Evolutionary conservation across 116 monocot genomes (phyloP).

Genomic region (Dioscorea cayenensis): DNA sequence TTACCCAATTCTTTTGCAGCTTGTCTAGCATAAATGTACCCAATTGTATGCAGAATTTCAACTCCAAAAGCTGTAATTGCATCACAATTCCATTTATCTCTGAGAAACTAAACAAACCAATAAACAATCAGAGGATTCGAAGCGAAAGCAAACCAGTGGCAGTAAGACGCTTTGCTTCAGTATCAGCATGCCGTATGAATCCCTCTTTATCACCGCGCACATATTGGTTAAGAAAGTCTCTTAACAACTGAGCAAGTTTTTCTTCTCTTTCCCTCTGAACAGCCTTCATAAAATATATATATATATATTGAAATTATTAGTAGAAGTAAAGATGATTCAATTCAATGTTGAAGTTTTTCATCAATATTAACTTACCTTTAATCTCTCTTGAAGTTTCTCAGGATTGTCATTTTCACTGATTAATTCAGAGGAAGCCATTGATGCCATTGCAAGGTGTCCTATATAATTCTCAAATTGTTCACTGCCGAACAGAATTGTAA

Average conservation of each 20-base stretch:
- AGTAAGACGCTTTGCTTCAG: conserved; percentile 63
- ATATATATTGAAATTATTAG: too few species aligned
- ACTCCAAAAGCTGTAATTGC: conserved; percentile 52
- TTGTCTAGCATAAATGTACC: conserved; percentile 76
- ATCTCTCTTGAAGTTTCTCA: conserved; percentile 59
- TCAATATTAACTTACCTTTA: conserved; percentile 37
- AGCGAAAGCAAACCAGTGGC: conserved; percentile 30
- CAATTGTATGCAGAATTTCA: conserved; percentile 64
- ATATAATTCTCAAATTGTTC: conserved; percentile 83
- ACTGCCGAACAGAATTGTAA: conserved; percentile 82
- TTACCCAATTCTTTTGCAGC: conserved; percentile 85
- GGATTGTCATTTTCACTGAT: conserved; percentile 35
- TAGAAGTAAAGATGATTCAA: too few species aligned
- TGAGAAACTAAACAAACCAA: too few species aligned
- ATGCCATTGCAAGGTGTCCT: conserved; percentile 62
- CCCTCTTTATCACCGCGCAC: conserved; percentile 64
- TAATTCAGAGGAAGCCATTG: conserved; percentile 62
- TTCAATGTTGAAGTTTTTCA: not conserved
- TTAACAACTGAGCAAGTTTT: conserved; percentile 57
- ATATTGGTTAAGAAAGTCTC: conserved; percentile 65
- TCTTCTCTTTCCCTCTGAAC: conserved; percentile 81
- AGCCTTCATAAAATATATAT: conserved; percentile 16
- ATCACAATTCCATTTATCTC: not conserved
- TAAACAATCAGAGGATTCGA: too few species aligned
- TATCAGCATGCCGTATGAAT: conserved; percentile 50